A percentile compares a stretch with the other conserved stretches of the same genome.
phyloP scores from a whole-genome alignment of 805 yeast genomes.

The Starmera pachycereana region DNA sequence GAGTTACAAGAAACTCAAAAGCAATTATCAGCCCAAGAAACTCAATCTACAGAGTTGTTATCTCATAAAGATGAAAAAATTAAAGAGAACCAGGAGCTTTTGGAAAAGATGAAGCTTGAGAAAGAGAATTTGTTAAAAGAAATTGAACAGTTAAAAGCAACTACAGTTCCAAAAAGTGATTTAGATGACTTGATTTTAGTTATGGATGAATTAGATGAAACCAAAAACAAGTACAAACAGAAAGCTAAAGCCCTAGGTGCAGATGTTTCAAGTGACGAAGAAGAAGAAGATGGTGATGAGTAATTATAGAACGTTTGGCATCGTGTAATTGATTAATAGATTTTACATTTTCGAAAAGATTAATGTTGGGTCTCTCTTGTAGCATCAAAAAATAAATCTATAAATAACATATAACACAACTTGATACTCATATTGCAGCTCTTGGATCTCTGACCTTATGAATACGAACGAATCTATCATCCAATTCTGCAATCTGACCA shows the following conservation, averaged over 20 bases:
- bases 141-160: slow-evolving; percentile 7
- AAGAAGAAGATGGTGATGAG: slow-evolving; percentile 8
- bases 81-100: slow-evolving; percentile 1
- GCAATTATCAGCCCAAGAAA: not conserved
- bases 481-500: slow-evolving; percentile 47
- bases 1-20: not conserved
- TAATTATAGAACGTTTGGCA: too few relatives aligned
- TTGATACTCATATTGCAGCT: slow-evolving; percentile 1
- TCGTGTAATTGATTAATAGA: too few relatives aligned
- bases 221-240: slow-evolving; percentile 44
- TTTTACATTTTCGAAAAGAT: not conserved
- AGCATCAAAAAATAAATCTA: not conserved
- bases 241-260: slow-evolving; percentile 43
- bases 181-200: slow-evolving; percentile 69
- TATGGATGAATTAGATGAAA: slow-evolving; percentile 69
- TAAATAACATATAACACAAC: not conserved
- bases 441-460: slow-evolving; percentile 45
- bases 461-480: slow-evolving; percentile 50
- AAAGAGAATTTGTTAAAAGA: slow-evolving; percentile 13
- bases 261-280: slow-evolving; percentile 63
- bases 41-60: not conserved
- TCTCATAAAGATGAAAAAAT: not conserved
- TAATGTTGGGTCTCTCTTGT: not conserved
- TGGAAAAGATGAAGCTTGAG: slow-evolving; percentile 2
- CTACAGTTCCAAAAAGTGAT: slow-evolving; percentile 37